These are phyloP conservation scores for Rhodomyrtus psidioides DNA, from an alignment of 441 rosid genomes.

Conservation along the genomic window DNA sequence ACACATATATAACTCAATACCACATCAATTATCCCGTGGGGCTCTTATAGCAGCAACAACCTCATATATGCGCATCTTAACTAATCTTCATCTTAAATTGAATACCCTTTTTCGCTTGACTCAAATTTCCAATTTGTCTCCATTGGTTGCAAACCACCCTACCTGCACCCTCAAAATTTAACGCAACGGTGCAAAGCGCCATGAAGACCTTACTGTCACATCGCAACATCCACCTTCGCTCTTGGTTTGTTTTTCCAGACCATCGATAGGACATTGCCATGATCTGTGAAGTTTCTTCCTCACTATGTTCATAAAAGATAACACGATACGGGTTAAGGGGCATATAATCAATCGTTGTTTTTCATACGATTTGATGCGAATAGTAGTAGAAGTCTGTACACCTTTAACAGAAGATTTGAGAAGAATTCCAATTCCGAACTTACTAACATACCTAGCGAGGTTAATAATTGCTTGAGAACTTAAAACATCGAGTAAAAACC, in stretches of 20 bases:
- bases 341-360: neutral
- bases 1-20: no score
- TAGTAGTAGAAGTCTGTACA: neutral
- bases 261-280: neutral
- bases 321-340: neutral
- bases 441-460: neutral
- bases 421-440: neutral
- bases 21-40: neutral
- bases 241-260: neutral
- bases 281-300: neutral
- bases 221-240: neutral
- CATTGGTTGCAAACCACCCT: no score
- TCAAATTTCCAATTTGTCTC: neutral
- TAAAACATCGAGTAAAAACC: neutral
- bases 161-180: neutral
- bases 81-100: neutral
- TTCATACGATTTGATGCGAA: neutral
- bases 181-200: neutral
- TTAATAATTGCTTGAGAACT: neutral
- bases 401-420: neutral
- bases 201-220: neutral
- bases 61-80: neutral
- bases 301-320: no score
- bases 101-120: neutral
- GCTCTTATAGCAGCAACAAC: neutral